Percentiles rank a stretch among this genome's conserved stretches.
Conservation (phyloP, 2,329 filamentous ascomycete species). For the Epichloe scottii region DNA sequence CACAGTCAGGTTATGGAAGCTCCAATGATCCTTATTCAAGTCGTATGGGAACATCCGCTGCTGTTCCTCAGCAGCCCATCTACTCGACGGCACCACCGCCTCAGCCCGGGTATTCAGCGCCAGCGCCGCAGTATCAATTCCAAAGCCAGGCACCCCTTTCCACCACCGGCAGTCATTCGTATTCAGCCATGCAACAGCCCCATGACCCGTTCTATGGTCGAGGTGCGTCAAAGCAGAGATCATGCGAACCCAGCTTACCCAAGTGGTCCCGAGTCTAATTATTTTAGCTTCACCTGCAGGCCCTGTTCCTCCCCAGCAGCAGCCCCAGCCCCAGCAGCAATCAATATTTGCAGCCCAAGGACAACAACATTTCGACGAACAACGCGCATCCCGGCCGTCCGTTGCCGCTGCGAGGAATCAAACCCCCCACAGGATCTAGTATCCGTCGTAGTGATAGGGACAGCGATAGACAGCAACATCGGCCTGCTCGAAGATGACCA, state of each 20-base stretch:
- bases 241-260: constrained; percentile 6
- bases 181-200: constrained; percentile 24
- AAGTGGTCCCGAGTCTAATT: constrained; percentile 25
- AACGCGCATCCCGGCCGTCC: constrained; percentile 26
- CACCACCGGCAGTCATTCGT: constrained; percentile 15
- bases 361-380: constrained; percentile 39
- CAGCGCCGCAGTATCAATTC: constrained; percentile 20
- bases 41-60: constrained; percentile 17
- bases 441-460: constrained; percentile 31
- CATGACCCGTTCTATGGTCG: constrained; percentile 45
- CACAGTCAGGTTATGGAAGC: constrained; percentile 13
- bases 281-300: constrained; percentile 40
- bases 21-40: constrained; percentile 20
- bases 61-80: constrained; percentile 19
- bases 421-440: constrained; percentile 23
- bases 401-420: constrained; percentile 27
- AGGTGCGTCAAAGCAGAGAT: constrained; percentile 37
- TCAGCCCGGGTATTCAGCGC: constrained; percentile 20
- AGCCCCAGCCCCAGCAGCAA: constrained; percentile 12
- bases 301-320: constrained; percentile 19
- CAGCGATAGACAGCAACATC: constrained; percentile 28
- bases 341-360: constrained; percentile 31
- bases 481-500: constrained; percentile 24
- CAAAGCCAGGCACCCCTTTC: constrained; percentile 23
- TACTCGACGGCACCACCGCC: constrained; percentile 21